Evolutionary conservation across 805 yeast genomes (phyloP), one percentile per base, ranked within the genome.

Genomic region (Isabelozyma rhagii): DNA sequence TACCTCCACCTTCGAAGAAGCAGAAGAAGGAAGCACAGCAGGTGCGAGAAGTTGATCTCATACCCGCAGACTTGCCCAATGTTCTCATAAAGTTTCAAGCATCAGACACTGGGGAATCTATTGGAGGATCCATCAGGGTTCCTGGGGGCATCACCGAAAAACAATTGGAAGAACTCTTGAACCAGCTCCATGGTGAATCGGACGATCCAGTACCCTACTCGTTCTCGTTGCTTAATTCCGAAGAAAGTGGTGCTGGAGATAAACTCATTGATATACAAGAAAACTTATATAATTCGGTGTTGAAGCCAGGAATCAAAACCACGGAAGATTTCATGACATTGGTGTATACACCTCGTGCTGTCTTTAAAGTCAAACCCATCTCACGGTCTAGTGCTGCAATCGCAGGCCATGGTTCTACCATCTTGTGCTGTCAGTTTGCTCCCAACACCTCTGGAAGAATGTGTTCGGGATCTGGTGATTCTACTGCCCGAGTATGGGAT

Each of bases 381-480:
- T 90, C 97, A 0, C 76, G 98, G 61, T 84, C 96, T 2, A 85
- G 91, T 4, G 92, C 96, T 9, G 91, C 97, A 0, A 93, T 94
- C 47, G 82, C 96, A 1, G 99, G 99, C 5, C 99, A 94, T 64
- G 97, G 97, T 1, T 82, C 96, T 2, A 94, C 98, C 0, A 89
- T 94, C 52, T 73, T 94, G 55, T 89, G 97, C 51, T 87, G 94
- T 41, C 92, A 88, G 54, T 94, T 94, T 77, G 96, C 99, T 1
- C 99, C 99, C 29, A 79, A 87, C 60, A 85, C 92, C 14, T 82
- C 93, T 14, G 78, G 92, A 2, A 76, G 89, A 57, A 83, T 92
- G 86, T 94, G 89, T 40, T 87, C 97, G 0, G 99, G 99, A 38
- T 89, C 97, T 5, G 99, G 99, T 43, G 99, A 94, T 68, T 82